These are phyloP conservation scores for Centella asiatica DNA, from an alignment of 129 eudicot genomes.

Conservation along the genomic window DNA sequence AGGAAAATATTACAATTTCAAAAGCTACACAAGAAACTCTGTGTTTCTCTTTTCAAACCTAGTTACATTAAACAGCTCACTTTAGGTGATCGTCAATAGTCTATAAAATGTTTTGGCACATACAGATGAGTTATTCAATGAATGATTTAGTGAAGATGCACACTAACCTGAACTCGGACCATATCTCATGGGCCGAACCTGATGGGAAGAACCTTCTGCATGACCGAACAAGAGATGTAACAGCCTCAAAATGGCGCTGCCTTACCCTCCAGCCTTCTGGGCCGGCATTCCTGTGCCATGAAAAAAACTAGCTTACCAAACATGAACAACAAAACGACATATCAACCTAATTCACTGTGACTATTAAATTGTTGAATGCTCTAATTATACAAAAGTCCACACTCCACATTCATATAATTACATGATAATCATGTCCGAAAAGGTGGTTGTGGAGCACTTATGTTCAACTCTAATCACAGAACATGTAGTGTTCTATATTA, in stretches of 20 bases:
- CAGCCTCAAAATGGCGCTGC: conserved; percentile 83
- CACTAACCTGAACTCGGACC: conserved; percentile 81
- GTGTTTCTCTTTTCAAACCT: neutral
- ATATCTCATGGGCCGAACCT: conserved; percentile 87
- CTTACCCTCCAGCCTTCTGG: conserved; percentile 98
- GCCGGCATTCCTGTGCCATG: conserved; percentile 73
- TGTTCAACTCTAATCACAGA: neutral
- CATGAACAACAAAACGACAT: neutral
- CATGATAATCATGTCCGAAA: no score
- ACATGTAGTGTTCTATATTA: neutral
- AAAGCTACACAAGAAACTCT: neutral
- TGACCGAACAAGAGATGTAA: conserved; percentile 91
- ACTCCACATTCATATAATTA: no score
- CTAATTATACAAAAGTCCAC: no score
- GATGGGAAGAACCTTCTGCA: conserved; percentile 87
- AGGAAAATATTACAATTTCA: neutral
- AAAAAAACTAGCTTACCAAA: neutral
- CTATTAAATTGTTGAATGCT: neutral
- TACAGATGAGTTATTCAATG: neutral
- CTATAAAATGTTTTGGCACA: neutral
- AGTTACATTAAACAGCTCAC: neutral
- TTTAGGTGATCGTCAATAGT: neutral
- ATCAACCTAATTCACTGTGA: neutral
- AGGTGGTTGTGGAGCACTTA: neutral
- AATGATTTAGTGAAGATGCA: conserved; percentile 9